A percentile compares a stretch with the other conserved stretches of the same genome.
These are phyloP conservation scores for Rhodotorula kratochvilovae DNA, from an alignment of 768 basidiomycete genomes.

Conservation along the genomic window DNA sequence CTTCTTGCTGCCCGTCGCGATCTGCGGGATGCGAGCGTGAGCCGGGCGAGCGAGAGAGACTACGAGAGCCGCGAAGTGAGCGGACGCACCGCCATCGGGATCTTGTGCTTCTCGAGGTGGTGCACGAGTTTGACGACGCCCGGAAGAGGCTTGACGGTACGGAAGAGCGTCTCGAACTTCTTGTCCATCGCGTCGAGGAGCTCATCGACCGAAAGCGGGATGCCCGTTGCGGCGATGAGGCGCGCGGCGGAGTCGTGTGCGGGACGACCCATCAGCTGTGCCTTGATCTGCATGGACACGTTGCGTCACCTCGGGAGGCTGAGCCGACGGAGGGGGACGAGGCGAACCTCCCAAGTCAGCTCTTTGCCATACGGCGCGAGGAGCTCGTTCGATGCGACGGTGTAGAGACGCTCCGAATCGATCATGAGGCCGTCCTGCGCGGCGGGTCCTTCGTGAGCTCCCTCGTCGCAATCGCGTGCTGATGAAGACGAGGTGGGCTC, in stretches of 20 bases:
- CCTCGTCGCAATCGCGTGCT: too few relatives aligned
- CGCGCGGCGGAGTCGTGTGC: slow-evolving; percentile 48
- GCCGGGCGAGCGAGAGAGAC: background rate
- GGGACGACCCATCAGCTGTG: slow-evolving; percentile 45
- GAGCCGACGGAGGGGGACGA: background rate
- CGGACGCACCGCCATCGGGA: slow-evolving; percentile 64
- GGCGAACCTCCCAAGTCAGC: slow-evolving; percentile 64
- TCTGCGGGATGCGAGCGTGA: background rate
- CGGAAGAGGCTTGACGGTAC: slow-evolving; percentile 65
- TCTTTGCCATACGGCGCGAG: slow-evolving; percentile 65
- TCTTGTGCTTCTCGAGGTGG: slow-evolving; percentile 62
- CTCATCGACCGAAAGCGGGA: slow-evolving; percentile 60
- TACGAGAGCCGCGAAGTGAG: too few relatives aligned
- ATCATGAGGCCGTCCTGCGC: slow-evolving; percentile 36
- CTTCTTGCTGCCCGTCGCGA: slow-evolving; percentile 67
- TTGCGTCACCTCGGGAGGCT: background rate
- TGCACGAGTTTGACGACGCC: slow-evolving; percentile 65
- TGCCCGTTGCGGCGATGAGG: slow-evolving; percentile 48
- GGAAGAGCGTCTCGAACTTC: slow-evolving; percentile 65
- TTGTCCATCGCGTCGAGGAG: slow-evolving; percentile 59
- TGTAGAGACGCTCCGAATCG: slow-evolving; percentile 30
- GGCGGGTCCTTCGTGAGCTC: background rate
- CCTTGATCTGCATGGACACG: slow-evolving; percentile 12
- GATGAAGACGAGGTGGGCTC: background rate
- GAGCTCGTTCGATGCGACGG: slow-evolving; percentile 59